Conservation (phyloP, 1,284 basidiomycete species). For the Lignosus rhinocerotis region DNA sequence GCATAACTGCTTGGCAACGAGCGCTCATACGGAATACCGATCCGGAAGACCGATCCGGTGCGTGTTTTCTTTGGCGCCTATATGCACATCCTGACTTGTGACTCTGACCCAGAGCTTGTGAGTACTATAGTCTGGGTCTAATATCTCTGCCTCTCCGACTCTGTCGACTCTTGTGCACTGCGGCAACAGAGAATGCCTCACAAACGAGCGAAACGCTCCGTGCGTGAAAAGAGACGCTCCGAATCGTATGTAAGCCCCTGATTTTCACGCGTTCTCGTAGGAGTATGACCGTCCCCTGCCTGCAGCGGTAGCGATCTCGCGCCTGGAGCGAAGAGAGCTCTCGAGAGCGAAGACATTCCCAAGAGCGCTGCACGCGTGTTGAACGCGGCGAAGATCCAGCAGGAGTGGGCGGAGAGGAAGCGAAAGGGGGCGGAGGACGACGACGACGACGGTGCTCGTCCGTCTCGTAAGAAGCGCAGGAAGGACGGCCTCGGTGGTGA, state of each 20-base stretch:
- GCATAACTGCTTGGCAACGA: too few species aligned
- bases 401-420: conserved; percentile 54
- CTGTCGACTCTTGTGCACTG: too few species aligned
- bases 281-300: background rate
- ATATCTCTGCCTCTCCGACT: too few species aligned
- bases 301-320: conserved; percentile 45
- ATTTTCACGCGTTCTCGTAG: background rate
- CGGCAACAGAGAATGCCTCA: too few species aligned
- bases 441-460: conserved; percentile 31
- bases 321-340: conserved; percentile 22
- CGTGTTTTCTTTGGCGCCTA: too few species aligned
- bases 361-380: conserved; percentile 65
- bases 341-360: conserved; percentile 56
- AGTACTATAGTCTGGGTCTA: too few species aligned
- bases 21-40: too few species aligned
- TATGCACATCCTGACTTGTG: too few species aligned
- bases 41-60: too few species aligned
- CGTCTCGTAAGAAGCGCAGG: conserved; percentile 41
- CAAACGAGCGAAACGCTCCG: conserved; percentile 57
- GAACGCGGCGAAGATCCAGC: conserved; percentile 58
- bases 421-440: conserved; percentile 40
- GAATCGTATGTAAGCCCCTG: conserved; percentile 39
- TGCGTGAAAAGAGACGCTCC: conserved; percentile 41
- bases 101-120: too few species aligned
- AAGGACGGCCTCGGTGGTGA: conserved; percentile 18